Base-by-base conservation (phyloP, 805 yeast genomes). In the Helenozyma rhizophorensis region DNA sequence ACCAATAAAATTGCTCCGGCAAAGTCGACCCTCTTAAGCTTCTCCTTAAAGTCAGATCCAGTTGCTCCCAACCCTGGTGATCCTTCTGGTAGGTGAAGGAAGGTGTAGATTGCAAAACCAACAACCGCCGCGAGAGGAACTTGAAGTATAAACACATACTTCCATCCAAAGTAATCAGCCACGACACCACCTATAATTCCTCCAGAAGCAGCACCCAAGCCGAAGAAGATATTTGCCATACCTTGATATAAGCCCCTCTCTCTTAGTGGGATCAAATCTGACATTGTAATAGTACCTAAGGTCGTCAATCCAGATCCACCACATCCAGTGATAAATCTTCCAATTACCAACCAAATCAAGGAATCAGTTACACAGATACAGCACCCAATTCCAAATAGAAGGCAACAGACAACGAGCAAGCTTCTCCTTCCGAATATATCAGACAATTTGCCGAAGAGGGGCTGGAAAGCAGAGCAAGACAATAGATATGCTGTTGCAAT, bases 241-340 rank as follows among this genome's bases (percentile, higher is more conserved):
- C 96, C 96, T 53, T 88, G 96, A 55, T 76, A 85, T 19, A 84
- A 56, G 2, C 94, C 95, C 37, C 96, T 68, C 25, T 80, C 76
- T 34, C 93, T 68, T 40, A 83, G 69, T 2, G 93, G 79, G 17
- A 88, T 80, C 28, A 85, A 63, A 56, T 87, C 96, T 17, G 85
- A 76, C 46, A 82, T 72, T 2, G 88, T 71, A 36, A 87, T 82
- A 6, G 95, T 80, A 12, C 85, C 74, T 45, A 86, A 62, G 0
- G 89, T 71, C 31, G 80, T 76, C 50, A 87, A 73, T 1, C 96
- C 96, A 5, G 95, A 93, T n/a, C 95, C 95, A 9, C 96, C 96
- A 35, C 83, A 72, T 13, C 96, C 96, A 16, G 94, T 79, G 31
- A 87, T 66, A 40, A 85, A 76, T 47, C 86, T 64, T 4, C 83